Base-by-base conservation (phyloP, 768 basidiomycete species). In the Russula sp. region DNA sequence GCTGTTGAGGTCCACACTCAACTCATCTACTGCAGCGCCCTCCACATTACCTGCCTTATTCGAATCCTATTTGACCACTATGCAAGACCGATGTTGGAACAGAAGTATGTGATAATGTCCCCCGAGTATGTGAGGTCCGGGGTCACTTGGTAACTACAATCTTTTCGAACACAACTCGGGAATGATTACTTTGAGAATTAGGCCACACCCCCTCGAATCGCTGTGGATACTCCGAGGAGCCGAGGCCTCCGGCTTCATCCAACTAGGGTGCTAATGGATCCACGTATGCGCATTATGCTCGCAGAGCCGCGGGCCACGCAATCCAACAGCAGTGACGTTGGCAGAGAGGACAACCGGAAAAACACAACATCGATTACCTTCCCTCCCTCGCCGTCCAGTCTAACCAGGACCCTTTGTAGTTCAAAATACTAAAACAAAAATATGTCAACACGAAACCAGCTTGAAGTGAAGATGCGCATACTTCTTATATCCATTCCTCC, bases 391-490 rank as follows among this genome's bases (percentile, higher is more conserved):
- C 76, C 13, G 82, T 80, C 93, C 93, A 96, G 68, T 95, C 90
- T 57, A 91, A 73, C 91, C 91, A 96, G 20, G 89, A 91, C 9
- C 93, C 93, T 67, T 82, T 82, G 72, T 93, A 96, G 70, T 94
- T 94, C 62, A 84, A 73, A 54, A 68, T 61, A 52, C 67, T 68
- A 37, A 16, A n/a, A 42, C 1, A 44, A 11, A 52, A 3, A 13
- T 9, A 22, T 34, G 39, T 51, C 18, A 59, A 20, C 6, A 34
- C 6, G 1, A 14, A 31, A 16, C 37, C 18, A 13, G 20, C n/a
- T 18, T 6, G n/a, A 16, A 20, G 37, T 18, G 18, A n/a, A 20
- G n/a, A 40, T 9, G 20, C 20, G 45, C 72, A 48, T 59, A 76
- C 76, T 78, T 77, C 40, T 68, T 74, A 66, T 74, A 82, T 2